Evolutionary conservation across 331 rosid genomes (phyloP), one percentile per base, ranked within the genome.

Genomic region (Phaseolus coccineus): DNA sequence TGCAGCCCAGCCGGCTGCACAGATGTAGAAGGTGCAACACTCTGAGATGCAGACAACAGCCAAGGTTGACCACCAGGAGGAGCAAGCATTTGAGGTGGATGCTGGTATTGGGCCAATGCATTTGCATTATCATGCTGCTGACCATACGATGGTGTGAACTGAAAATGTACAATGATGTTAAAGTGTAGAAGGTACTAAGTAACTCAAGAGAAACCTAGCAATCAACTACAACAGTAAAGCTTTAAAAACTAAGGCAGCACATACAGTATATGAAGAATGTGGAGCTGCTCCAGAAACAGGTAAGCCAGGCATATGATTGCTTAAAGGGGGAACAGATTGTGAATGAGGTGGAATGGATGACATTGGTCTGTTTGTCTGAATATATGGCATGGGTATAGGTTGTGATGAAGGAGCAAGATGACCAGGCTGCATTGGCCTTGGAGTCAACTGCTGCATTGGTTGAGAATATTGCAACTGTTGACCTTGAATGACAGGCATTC

Each of bases 391-490:
- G 55, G 89, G 88, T 59, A 91, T 62, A 65, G 88, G 78, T 88
- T 91, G 97, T 19, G 96, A 83, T 12, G 91, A 88, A 44, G 96
- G 87, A 62, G 86, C 58, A 40, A 83, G 81, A 69, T 87, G 94
- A 78, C 88, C 85, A 5, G 92, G 92, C 69, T 87, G 97, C 81
- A 84, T 81, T 72, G 93, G 99, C 82, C 97, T 90, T 64, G 85
- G 84, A 76, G 87, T 76, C 75, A 91, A 87, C 81, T 91, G 98
- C 80, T 87, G 97, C 96, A 91, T 87, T 52, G 89, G 88, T 86
- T 94, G 98, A 74, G 97, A 87, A 86, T 81, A 95, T 77, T 91
- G 98, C 83, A 87, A 74, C 33, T 87, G 94, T 87, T 87, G 98
- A 81, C 87, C 80, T 80, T 90, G 98, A 81, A 71, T 81, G 81